phyloP scores from a whole-genome alignment of 306 rosid species.

The Fragaria iinumae region DNA sequence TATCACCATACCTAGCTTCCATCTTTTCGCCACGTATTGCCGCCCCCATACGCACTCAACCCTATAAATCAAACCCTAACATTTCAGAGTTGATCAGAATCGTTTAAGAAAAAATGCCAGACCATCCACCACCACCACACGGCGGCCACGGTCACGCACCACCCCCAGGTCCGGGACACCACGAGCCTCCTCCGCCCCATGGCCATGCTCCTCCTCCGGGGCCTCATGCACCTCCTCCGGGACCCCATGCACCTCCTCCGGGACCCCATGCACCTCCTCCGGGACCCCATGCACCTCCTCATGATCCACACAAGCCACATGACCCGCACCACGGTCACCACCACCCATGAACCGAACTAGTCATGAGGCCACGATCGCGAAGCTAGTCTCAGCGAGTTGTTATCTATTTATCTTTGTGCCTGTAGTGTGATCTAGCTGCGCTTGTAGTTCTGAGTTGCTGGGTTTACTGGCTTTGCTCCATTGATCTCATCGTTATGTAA shows the following conservation, averaged over 20 bases:
- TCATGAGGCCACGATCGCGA: neutral
- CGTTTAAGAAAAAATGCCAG: neutral
- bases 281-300: slow-evolving; percentile 17
- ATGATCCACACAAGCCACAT: slow-evolving; percentile 34
- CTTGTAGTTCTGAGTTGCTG: neutral
- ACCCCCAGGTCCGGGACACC: neutral
- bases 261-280: slow-evolving; percentile 33
- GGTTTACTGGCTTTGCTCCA: neutral
- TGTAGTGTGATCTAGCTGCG: neutral
- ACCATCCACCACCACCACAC: slow-evolving; percentile 14
- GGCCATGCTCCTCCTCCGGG: slow-evolving; percentile 18
- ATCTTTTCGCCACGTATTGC: slow-evolving; percentile 2
- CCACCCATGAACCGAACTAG: slow-evolving; percentile 11
- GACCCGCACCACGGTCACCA: slow-evolving; percentile 11
- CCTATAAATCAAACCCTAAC: neutral
- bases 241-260: slow-evolving; percentile 29
- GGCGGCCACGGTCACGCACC: neutral
- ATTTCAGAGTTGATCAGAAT: neutral
- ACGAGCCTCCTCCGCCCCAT: neutral
- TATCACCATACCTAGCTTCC: neutral
- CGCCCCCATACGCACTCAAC: neutral
- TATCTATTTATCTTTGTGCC: neutral
- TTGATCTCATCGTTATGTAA: neutral
- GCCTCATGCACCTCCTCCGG: slow-evolving; percentile 37
- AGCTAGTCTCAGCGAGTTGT: neutral